Base-by-base conservation (phyloP, 164 flowering plant genomes). In the Buxus sempervirens region DNA sequence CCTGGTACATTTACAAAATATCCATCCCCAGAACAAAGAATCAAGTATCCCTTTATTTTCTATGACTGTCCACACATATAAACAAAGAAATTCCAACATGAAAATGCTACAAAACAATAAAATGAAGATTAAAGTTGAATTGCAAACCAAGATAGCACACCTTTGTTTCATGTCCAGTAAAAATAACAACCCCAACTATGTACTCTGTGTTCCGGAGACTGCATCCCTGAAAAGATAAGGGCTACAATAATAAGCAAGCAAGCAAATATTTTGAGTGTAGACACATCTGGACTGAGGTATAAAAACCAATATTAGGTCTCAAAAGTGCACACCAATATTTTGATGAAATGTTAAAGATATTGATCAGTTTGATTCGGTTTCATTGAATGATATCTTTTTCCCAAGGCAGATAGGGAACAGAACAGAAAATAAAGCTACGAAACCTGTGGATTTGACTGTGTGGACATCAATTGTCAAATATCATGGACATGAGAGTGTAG, bases 121-220 rank as follows among this genome's bases (percentile, higher is more conserved):
- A 32, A 32, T 32, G 54, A 51, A 23, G 41, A 57, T 25, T 12
- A 7, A 55, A 53, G 45, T 28, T 14, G 57, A 59, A 64, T 36
- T 56, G 56, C 45, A 59, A 9, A 27, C 20, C 57, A 64, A 23
- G 45, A 64, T 48, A 60, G 53, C 74, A 64, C 54, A 95, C 98
- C 97, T 95, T 95, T 56, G 98, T 90, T 75, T 95, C 98, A 73
- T 90, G 98, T 60, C 98, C 98, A 23, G 96, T 85, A 72, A 89
- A 95, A 69, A 95, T 80, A 66, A 88, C 96, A 80, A 80, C 85
- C 53, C 91, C 98, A 78, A 90, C 93, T 32, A 95, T 86, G 81
- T 82, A 88, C 62, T 86, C 91, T 0, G 98, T 95, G 76, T 95
- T 95, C 78, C 97, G 83, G 51, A 95, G 91, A 82, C 94, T 95